phyloP scores from a whole-genome alignment of 2,329 filamentous ascomycete species.

The Cytospora paraplurivora region DNA sequence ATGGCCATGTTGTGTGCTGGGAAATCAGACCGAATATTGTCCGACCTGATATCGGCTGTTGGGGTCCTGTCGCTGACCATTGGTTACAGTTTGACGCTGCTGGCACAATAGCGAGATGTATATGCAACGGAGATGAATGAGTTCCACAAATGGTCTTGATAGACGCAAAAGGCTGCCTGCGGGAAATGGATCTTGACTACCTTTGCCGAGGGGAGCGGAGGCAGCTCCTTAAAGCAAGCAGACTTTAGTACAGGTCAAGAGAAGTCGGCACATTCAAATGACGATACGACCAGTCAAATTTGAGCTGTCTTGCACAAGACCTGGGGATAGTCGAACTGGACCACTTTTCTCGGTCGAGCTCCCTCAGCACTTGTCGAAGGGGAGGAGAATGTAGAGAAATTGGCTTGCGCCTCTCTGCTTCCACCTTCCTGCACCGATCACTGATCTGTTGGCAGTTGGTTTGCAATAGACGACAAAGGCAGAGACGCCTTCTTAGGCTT shows the following conservation, averaged over 20 bases:
- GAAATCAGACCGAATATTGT: neutral
- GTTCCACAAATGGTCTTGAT: neutral
- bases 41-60: neutral
- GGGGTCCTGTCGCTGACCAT: neutral
- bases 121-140: neutral
- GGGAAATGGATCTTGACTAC: neutral
- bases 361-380: conserved; percentile 6
- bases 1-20: neutral
- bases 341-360: neutral
- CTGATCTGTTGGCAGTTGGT: conserved; percentile 10
- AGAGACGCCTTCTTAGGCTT: conserved; percentile 13
- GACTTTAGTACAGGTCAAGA: neutral
- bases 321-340: conserved; percentile 1
- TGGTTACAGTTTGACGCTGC: neutral
- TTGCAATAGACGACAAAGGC: conserved; percentile 13
- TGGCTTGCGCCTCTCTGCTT: conserved; percentile 16
- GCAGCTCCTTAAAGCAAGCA: neutral
- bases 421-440: conserved; percentile 15
- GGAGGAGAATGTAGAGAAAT: conserved; percentile 12
- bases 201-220: neutral
- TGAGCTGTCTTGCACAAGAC: neutral
- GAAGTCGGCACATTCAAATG: neutral
- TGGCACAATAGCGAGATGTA: neutral
- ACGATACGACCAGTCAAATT: neutral
- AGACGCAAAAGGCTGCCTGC: neutral